Base-by-base conservation (phyloP, 2,329 filamentous ascomycete genomes). In the Nigrospora oryzae region DNA sequence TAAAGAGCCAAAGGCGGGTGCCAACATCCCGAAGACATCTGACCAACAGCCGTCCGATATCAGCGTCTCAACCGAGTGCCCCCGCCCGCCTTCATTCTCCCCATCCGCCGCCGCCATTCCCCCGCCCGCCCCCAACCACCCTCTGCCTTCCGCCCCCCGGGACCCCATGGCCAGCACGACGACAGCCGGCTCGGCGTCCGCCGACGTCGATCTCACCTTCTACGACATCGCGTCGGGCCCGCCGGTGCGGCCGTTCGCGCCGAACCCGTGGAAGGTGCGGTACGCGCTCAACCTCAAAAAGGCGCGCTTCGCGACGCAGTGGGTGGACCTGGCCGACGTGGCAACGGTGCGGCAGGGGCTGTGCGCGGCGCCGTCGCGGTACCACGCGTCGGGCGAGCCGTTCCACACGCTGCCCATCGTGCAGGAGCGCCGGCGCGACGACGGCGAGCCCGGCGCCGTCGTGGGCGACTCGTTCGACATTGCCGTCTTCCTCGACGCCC, bases 391-490 rank as follows among this genome's bases (percentile, higher is more conserved):
- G 51, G 79, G 78, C 36, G 64, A 61, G 32, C 74, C 80, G 53
- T 84, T 70, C 62, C 69, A 69, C 60, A 85, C 81, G 2, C 68
- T 84, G 0, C 81, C 81, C 2, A 67, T 83, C 36, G 57, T 84
- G 17, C 52, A 63, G 1, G 75, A 83, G n/a, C n/a, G n/a, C 42
- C 56, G 64, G 0, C 45, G 11, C n/a, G 19, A 6, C 19, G 19
- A 4, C 19, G 19, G 19, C n/a, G 28, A 53, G 15, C 72, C 68
- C 0, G 55, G 53, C 5, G 47, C 59, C 1, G 42, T 65, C 0
- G 45, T 83, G 3, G 81, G 81, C 5, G 81, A 85, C 61, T 78
- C 79, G 3, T 81, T 83, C 54, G 81, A 84, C 43, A 84, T 84
- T 48, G 81, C 81, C 7, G 60, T 72, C 23, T 75, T 82, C 52